Conservation (phyloP, 768 basidiomycete species). For the Pleurotus ostreatus region DNA sequence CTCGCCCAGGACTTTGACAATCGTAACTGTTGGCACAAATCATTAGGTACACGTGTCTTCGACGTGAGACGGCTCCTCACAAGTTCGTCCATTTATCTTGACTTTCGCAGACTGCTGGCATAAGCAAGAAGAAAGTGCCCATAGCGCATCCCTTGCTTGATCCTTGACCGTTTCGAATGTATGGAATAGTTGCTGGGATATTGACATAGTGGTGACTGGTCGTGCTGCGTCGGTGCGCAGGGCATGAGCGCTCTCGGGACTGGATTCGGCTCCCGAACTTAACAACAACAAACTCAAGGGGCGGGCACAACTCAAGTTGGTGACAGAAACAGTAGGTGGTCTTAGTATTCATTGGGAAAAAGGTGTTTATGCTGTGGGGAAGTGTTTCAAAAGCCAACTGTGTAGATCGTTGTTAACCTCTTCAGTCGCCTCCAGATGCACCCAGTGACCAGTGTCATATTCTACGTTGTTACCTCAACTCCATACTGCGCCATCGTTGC, state of each 20-base stretch:
- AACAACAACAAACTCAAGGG: not conserved
- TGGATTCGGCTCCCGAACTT: not conserved
- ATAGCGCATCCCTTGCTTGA: constrained; percentile 78
- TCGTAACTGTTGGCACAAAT: constrained; percentile 56
- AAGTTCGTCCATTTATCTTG: constrained; percentile 95
- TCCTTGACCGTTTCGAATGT: constrained; percentile 60
- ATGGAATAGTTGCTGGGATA: constrained; percentile 35
- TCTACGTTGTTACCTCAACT: no score
- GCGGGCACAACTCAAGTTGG: no score
- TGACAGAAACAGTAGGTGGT: no score
- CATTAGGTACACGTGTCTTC: no score
- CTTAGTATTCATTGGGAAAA: no score
- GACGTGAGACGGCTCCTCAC: constrained; percentile 27
- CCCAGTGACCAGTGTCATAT: no score
- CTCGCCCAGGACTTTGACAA: constrained; percentile 91
- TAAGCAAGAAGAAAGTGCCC: constrained; percentile 76
- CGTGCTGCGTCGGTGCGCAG: not conserved
- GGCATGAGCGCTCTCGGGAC: not conserved
- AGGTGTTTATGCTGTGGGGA: no score
- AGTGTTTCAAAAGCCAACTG: no score
- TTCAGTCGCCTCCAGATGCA: no score
- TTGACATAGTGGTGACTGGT: constrained; percentile 12
- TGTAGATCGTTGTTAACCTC: no score
- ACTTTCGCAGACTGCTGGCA: constrained; percentile 81
- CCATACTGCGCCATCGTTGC: no score